Conservation (phyloP, 345 rosid genomes). For the Odontarrhena argentea region DNA sequence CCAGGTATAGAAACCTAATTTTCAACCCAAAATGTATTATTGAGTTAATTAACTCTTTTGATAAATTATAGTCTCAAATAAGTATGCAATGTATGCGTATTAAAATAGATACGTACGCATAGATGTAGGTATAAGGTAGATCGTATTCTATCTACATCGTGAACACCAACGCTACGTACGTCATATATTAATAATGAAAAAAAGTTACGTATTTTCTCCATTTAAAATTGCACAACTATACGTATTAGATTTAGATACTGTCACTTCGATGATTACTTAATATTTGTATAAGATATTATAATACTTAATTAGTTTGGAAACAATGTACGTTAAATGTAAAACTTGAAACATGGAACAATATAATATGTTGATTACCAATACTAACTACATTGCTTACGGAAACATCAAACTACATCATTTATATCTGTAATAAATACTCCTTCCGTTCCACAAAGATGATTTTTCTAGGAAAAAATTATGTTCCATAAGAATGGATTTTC, state of each 20-base stretch:
- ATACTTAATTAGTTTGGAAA: background rate
- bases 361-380: conserved; percentile 2
- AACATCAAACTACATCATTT: background rate
- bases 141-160: too few species aligned
- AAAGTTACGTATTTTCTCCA: background rate
- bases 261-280: too few species aligned
- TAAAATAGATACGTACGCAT: too few species aligned
- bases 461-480: too few species aligned
- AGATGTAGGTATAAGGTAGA: too few species aligned
- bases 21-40: too few species aligned
- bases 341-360: background rate
- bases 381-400: conserved; percentile 11
- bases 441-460: too few species aligned
- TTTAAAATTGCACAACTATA: background rate
- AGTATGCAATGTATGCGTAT: too few species aligned
- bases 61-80: too few species aligned
- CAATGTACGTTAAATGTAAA: background rate
- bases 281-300: background rate
- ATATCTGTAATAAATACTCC: background rate
- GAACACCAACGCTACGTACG: background rate
- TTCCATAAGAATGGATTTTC: too few species aligned
- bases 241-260: background rate
- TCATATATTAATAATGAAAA: background rate
- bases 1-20: too few species aligned
- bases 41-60: too few species aligned